These are phyloP conservation scores for Vigna unguiculata DNA, from an alignment of 306 rosid species.

Conservation along the genomic window DNA sequence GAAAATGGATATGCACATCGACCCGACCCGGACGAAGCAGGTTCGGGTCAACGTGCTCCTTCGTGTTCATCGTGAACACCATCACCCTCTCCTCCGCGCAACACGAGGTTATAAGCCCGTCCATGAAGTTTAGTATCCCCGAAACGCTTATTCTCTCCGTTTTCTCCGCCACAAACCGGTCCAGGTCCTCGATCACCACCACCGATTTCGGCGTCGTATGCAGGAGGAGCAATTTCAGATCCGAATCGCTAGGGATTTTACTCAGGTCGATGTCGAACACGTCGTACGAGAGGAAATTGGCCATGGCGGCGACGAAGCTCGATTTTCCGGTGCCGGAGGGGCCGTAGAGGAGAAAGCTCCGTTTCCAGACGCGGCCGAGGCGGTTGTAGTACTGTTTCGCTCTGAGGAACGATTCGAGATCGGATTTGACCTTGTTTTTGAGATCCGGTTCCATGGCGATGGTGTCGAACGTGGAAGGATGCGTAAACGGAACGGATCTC, in stretches of 20 bases:
- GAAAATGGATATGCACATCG: conserved; percentile 77
- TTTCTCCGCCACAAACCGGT: conserved; percentile 64
- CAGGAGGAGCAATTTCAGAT: conserved; percentile 61
- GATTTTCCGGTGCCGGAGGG: conserved; percentile 94
- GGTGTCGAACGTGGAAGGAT: conserved; percentile 84
- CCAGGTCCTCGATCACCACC: conserved; percentile 75
- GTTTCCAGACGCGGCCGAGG: conserved; percentile 83
- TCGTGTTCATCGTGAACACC: conserved; percentile 81
- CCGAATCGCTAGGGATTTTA: conserved; percentile 57
- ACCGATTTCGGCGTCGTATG: conserved; percentile 74
- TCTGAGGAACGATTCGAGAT: conserved; percentile 78
- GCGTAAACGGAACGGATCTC: conserved; percentile 73
- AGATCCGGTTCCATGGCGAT: conserved; percentile 79
- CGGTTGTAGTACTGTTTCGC: conserved; percentile 75
- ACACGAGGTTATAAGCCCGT: conserved; percentile 70
- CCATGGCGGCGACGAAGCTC: conserved; percentile 93
- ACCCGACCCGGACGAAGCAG: conserved; percentile 83
- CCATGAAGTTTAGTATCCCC: conserved; percentile 79
- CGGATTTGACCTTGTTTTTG: conserved; percentile 68
- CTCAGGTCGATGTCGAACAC: conserved; percentile 74
- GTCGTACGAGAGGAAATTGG: conserved; percentile 75
- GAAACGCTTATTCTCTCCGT: conserved; percentile 57
- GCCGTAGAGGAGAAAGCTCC: conserved; percentile 83
- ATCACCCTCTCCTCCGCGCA: conserved; percentile 73
- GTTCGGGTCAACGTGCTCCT: conserved; percentile 66